Evolutionary conservation across 495 filamentous ascomycete genomes (phyloP).

Genomic region (Neurospora sp.): DNA sequence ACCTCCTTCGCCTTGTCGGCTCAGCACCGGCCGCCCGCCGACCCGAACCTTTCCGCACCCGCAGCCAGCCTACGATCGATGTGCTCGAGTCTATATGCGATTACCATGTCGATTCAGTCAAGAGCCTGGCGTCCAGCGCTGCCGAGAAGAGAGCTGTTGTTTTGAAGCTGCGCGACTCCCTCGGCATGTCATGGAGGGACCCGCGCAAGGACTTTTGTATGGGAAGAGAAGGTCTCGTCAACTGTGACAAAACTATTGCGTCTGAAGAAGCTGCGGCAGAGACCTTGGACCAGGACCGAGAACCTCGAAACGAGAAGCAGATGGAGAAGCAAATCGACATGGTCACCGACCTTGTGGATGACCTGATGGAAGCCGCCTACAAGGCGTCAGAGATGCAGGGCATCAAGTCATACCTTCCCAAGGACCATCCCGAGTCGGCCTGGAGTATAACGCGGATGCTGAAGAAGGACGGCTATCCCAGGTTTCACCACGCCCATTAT

Average conservation of each 20-base stretch:
- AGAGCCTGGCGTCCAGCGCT: not conserved
- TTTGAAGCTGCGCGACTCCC: not conserved
- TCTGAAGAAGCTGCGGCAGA: slow-evolving; percentile 2
- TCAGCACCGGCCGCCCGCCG: not conserved
- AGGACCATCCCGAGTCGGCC: slow-evolving; percentile 20
- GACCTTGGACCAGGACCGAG: not conserved
- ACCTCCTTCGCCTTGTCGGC: slow-evolving; percentile 10
- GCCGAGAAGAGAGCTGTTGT: not conserved
- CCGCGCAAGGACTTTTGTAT: not conserved
- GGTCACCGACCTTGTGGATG: slow-evolving; percentile 17
- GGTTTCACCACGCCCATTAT: slow-evolving; percentile 17
- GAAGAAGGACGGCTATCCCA: slow-evolving; percentile 24
- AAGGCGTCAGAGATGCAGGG: slow-evolving; percentile 4
- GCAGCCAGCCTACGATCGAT: not conserved
- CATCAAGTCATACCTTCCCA: not conserved
- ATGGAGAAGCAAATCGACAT: slow-evolving; percentile 4
- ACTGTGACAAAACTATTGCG: slow-evolving; percentile 5
- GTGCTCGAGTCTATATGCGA: slow-evolving; percentile 5
- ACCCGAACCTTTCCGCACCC: not conserved
- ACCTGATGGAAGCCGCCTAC: slow-evolving; percentile 15
- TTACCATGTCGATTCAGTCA: not conserved
- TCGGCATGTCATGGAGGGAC: slow-evolving; percentile 1
- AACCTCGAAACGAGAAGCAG: slow-evolving; percentile 6
- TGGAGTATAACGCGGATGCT: slow-evolving; percentile 18
- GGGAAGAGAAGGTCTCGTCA: not conserved